Conservation (phyloP, 805 yeast genomes). For the Candida sakaeoensis region DNA sequence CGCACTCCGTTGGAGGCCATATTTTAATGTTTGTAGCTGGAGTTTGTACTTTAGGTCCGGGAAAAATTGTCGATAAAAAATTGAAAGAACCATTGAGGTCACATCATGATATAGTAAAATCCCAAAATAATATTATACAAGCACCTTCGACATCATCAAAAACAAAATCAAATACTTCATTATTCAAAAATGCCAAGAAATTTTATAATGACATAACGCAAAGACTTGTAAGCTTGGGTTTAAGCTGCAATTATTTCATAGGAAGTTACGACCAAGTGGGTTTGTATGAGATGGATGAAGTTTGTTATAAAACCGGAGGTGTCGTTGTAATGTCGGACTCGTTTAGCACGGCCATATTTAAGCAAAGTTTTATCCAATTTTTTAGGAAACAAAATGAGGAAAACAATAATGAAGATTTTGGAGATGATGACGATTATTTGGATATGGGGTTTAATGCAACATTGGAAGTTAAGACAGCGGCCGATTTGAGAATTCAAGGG, state of each 20-base stretch:
- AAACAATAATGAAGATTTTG: slow-evolving; percentile 8
- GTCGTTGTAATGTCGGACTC: slow-evolving; percentile 59
- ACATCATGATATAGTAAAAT: slow-evolving; percentile 54
- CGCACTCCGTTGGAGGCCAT: slow-evolving; percentile 48
- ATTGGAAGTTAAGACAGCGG: slow-evolving; percentile 50
- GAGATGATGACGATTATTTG: slow-evolving; percentile 35
- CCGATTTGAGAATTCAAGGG: slow-evolving; percentile 53
- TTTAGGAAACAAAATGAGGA: slow-evolving; percentile 29
- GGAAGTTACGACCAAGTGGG: slow-evolving; percentile 73
- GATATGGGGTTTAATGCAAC: slow-evolving; percentile 59
- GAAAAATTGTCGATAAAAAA: slow-evolving; percentile 51
- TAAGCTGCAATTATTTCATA: slow-evolving; percentile 53
- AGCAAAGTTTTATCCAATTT: slow-evolving; percentile 57
- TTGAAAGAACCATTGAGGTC: slow-evolving; percentile 64
- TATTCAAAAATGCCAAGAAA: slow-evolving; percentile 35
- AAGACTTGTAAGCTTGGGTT: slow-evolving; percentile 46
- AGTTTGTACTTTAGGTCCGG: slow-evolving; percentile 65
- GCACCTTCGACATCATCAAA: slow-evolving; percentile 32
- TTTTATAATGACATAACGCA: slow-evolving; percentile 51
- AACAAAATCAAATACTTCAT: slow-evolving; percentile 27
- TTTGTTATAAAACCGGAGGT: slow-evolving; percentile 61
- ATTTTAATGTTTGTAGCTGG: slow-evolving; percentile 57
- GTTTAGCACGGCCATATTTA: slow-evolving; percentile 63
- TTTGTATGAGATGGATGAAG: slow-evolving; percentile 58
- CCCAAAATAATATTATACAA: slow-evolving; percentile 22